Evolutionary conservation across 2,329 filamentous ascomycete species (phyloP), one percentile per base, ranked within the genome.

Genomic region (Bipolaris cookei): DNA sequence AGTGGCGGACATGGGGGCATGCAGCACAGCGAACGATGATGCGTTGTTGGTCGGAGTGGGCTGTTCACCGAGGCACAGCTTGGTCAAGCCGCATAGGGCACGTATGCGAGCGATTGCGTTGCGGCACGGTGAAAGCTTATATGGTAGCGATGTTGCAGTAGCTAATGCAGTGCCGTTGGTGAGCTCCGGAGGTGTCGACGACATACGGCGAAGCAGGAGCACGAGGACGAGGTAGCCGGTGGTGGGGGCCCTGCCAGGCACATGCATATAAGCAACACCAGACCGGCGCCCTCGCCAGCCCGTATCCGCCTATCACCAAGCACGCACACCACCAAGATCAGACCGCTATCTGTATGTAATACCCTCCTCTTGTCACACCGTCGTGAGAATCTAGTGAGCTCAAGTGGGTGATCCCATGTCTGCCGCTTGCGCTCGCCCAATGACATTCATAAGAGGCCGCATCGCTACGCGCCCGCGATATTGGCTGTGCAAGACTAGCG

Each of bases 401-500:
- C 30, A 50, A 54, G 56, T 63, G 71, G 63, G 52, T 65, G 55
- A 70, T 70, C 72, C 68, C 64, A 59, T 68, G 51, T 67, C 21
- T 65, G 67, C 66, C 56, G 63, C 56, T 53, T 51, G 52, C 54
- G 50, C 58, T 55, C 34, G 42, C 66, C 45, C 67, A 68, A 64
- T 69, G 53, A 69, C 11, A 56, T 28, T 38, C 23, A 20, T n/a
- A 42, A 32, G 51, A 50, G 44, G 53, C 56, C 61, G 59, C 63
- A 56, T 59, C 52, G 58, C 49, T 72, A 73, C 68, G 70, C 70
- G 70, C 68, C 66, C 62, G 51, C 46, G 56, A 54, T 54, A 58
- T 65, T 66, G 51, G 42, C 46, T 28, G 28, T 25, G 49, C 38
- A 30, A 44, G 50, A 44, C 52, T 55, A 55, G 52, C 39, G 30